Evolutionary conservation across 2,329 filamentous ascomycete genomes (phyloP), one percentile per base, ranked within the genome.

Genomic region (Clonostachys solani): DNA sequence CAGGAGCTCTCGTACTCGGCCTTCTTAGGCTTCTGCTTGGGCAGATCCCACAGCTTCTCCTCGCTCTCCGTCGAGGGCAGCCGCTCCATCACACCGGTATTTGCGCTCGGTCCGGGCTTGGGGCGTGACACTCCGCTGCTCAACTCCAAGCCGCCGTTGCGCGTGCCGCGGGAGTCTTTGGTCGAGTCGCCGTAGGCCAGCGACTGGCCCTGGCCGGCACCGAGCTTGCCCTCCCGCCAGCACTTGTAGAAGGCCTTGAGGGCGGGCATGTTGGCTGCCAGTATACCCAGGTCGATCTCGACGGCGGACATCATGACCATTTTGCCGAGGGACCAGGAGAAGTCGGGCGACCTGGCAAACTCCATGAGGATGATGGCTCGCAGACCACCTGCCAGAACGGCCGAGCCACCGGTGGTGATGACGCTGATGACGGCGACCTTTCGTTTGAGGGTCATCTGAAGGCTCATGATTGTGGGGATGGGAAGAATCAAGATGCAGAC

Each of bases 241-340:
- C 34, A 40, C 34, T 15, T 23, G 17, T 40, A 45, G 36, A 37
- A 45, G 35, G 35, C 18, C 35, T 45, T 45, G 44, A 45, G 16
- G 35, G 44, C 44, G 16, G 44, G 44, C 35, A 40, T 45, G 44
- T 45, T 45, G 34, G 44, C 44, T 7, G 44, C 35, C 12, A 45
- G 33, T 35, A 45, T 40, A 18, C n/a, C 44, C 44, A 45, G 38
- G 36, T 45, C 35, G 33, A 45, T 40, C 44, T 45, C 44, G 44
- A 45, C 36, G 15, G 44, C 34, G 15, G 44, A 45, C 17, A 45
- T 45, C 16, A 45, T 40, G 44, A 45, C 19, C 44, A 45, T 45
- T 17, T 45, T 45, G 44, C 44, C 44, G 12, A 45, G 44, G 16
- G 44, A 35, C 44, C 44, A 45, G 36, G 34, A 40, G 44, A 45